A percentile compares a stretch with the other conserved stretches of the same genome.
phyloP scores from a whole-genome alignment of 257 asterid genomes.

The Solanum corneliomulleri region DNA sequence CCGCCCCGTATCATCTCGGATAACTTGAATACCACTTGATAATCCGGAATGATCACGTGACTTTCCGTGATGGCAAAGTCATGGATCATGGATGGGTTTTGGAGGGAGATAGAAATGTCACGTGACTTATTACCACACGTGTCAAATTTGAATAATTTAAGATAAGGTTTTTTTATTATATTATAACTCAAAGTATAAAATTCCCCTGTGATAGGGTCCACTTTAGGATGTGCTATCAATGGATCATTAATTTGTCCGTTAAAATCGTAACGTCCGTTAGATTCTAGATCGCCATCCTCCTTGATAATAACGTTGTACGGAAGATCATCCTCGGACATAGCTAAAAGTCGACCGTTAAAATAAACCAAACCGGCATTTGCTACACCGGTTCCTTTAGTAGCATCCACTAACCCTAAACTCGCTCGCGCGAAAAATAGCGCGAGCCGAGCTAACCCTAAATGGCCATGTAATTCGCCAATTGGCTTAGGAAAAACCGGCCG shows the following conservation, averaged over 20 bases:
- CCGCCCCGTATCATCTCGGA: constrained; percentile 37
- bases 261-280: constrained; percentile 35
- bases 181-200: constrained; percentile 35
- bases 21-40: constrained; percentile 44
- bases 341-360: constrained; percentile 39
- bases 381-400: constrained; percentile 18
- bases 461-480: constrained; percentile 57
- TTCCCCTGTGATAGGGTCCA: constrained; percentile 49
- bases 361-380: constrained; percentile 44
- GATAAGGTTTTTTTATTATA: constrained; percentile 25
- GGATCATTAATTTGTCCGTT: constrained; percentile 28
- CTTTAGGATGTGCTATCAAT: constrained; percentile 51
- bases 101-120: constrained; percentile 31
- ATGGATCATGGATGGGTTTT: constrained; percentile 43
- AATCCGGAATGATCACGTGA: constrained; percentile 60
- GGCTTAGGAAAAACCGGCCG: constrained; percentile 44
- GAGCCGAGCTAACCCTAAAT: constrained; percentile 47
- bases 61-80: constrained; percentile 43
- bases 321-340: constrained; percentile 56
- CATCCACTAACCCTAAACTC: constrained; percentile 16
- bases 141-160: constrained; percentile 35
- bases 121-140: constrained; percentile 21
- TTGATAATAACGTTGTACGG: constrained; percentile 30
- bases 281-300: constrained; percentile 28
- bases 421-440: constrained; percentile 26